Base-by-base conservation (phyloP, 352 stramenopile genomes). In the Thalassiosira livingstoniorum region DNA sequence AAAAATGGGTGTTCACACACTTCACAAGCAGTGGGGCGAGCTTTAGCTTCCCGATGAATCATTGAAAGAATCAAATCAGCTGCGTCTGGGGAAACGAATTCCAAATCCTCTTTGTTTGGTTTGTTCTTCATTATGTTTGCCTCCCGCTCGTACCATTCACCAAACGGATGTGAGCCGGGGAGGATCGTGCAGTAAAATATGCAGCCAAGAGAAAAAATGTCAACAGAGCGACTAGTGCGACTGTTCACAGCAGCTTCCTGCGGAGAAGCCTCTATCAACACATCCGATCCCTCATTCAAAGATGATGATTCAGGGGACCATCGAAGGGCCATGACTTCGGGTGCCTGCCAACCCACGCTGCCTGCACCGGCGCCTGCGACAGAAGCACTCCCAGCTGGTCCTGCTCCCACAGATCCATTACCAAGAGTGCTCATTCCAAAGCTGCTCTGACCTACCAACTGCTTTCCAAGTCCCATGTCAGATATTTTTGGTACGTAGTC, bases 401-500 rank as follows among this genome's bases (percentile, higher is more conserved):
- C 79, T 18, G 73, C 79, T 47, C 77, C 72, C 42, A 89, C 76
- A 13, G 86, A 92, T 42, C 83, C 81, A 61, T 79, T 90, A 31
- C 69, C 87, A 53, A 92, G 55, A n/a, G 85, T 86, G 39, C 88
- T 92, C 27, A 90, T 83, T 61, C 92, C 91, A 77, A 94, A 93
- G 72, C 92, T 94, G 61, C 87, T 93, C 73, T 93, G 90, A 29
- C 90, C 88, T 29, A 83, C 70, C 4, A 97, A 75, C 61, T 96
- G 93, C 77, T 97, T 97, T 25, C 93, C 94, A 4, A 97, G 79
- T 2, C 95, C 94, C 95, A 97, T 97, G 70, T 97, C 94, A 51
- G 83, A 95, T 70, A 97, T 97, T 67, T 97, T 97, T 23, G 93
- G 89, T 18, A 95, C 80, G 72, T 95, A 95, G 13, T 84, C 72